Evolutionary conservation across 1,284 basidiomycete genomes (phyloP), one percentile per base, ranked within the genome.

Genomic region (Cryptococcus wingfieldii): DNA sequence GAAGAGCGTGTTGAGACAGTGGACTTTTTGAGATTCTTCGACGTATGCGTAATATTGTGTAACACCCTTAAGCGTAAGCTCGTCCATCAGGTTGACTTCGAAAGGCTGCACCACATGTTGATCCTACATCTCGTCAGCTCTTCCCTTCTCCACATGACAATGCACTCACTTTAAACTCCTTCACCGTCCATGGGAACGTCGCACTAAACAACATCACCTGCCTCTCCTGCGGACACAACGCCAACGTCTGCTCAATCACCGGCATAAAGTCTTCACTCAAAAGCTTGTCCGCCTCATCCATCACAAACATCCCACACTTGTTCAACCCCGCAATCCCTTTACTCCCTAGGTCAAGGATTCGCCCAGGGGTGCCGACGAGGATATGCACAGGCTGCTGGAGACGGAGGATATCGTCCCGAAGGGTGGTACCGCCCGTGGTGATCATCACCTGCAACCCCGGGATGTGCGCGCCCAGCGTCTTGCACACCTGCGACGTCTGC

Each of bases 1-100:
- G 59, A 68, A 70, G 19, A 71, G 65, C 37, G 72, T 71, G 59
- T 70, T 74, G 49, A 74, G 64, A 57, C 95, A 98, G 80, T 98
- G 96, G 47, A 98, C 96, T 80, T 98, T 98, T 81, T 98, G 96
- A 62, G 92, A 85, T 77, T 98, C 95, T 79, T 98, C 95, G 72
- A 98, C 91, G 76, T 93, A 98, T 64, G 95, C 95, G 75, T 98
- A 98, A 79, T 96, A 98, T 82, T 98, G 95, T 31, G 95, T 98
- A 53, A 98, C 96, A 83, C 95, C 95, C 68, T 91, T 91, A 54
- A 98, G 82, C 38, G 95, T 98, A 63, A 98, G 86, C 82, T 98
- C 95, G 72, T 98, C 96, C 96, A 98, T 98, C 75, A 98, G 86
- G 79, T 98, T 98, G 80, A 98, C 96, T 79, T 97, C 93, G 79